phyloP scores from a whole-genome alignment of 2,329 filamentous ascomycete genomes.

The Diplodia mutila region DNA sequence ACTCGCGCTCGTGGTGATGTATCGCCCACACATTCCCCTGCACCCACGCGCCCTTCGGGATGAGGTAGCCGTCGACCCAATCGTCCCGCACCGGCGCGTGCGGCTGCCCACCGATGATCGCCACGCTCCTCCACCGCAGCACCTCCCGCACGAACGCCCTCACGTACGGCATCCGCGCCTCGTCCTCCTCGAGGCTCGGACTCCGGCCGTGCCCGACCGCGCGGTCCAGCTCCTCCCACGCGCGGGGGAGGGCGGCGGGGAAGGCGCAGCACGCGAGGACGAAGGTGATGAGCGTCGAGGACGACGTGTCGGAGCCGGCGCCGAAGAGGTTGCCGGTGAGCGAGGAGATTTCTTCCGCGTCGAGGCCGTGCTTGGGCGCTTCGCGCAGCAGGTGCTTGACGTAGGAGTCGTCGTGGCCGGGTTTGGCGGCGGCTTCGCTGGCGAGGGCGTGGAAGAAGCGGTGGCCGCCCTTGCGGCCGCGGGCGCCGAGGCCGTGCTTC shows the following conservation, averaged over 20 bases:
- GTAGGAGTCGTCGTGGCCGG: constrained; percentile 40
- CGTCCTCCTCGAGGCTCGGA: constrained; percentile 36
- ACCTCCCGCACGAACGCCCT: constrained; percentile 40
- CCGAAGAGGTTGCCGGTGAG: constrained; percentile 43
- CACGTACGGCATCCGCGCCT: constrained; percentile 38
- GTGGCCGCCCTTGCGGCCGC: constrained; percentile 35
- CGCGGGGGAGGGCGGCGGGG: constrained; percentile 34
- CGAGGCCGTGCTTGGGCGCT: constrained; percentile 35
- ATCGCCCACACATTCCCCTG: constrained; percentile 45
- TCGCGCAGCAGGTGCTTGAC: constrained; percentile 49
- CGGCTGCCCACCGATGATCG: constrained; percentile 34
- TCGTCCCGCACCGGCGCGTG: constrained; percentile 45
- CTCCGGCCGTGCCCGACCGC: constrained; percentile 34
- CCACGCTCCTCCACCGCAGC: constrained; percentile 40
- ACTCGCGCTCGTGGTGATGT: constrained; percentile 43
- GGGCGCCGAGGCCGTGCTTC: constrained; percentile 40
- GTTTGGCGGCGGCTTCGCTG: constrained; percentile 33
- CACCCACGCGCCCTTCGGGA: constrained; percentile 47
- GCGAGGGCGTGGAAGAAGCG: constrained; percentile 43
- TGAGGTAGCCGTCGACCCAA: constrained; percentile 43
- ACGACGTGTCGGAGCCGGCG: constrained; percentile 45
- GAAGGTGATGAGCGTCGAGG: constrained; percentile 42
- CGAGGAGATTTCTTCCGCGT: constrained; percentile 38
- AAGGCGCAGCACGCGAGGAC: constrained; percentile 38
- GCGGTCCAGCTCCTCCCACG: constrained; percentile 38